Conservation (phyloP, 2,329 filamentous ascomycete genomes). For the Alternaria sp. region DNA sequence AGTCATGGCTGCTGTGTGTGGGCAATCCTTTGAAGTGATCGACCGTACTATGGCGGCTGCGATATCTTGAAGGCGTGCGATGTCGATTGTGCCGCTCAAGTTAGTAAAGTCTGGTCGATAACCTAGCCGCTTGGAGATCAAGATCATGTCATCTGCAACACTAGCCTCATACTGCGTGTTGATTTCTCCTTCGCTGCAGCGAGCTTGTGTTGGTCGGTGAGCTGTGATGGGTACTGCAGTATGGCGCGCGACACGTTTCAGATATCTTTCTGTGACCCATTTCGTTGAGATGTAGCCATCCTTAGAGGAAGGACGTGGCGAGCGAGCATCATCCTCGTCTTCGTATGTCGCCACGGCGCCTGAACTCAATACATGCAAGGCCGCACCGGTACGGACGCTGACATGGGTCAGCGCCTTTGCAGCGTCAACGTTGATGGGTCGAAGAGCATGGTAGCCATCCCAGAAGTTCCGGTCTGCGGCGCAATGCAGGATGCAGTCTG, state of each 20-base stretch:
- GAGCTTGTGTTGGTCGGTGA: constrained; percentile 15
- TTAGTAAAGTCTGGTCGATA: constrained; percentile 14
- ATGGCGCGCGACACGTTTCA: constrained; percentile 12
- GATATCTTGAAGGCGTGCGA: constrained; percentile 9
- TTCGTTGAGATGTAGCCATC: constrained; percentile 17
- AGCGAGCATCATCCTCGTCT: constrained; percentile 4
- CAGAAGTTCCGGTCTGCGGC: constrained; percentile 36
- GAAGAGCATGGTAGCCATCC: constrained; percentile 38
- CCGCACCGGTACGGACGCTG: constrained; percentile 1
- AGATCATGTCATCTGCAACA: constrained; percentile 13
- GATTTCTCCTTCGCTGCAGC: neutral
- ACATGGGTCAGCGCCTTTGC: constrained; percentile 17
- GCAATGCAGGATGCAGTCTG: constrained; percentile 45
- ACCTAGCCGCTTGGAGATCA: constrained; percentile 9
- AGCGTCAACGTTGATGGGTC: constrained; percentile 33
- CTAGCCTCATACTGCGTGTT: constrained; percentile 4
- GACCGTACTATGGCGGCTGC: constrained; percentile 14
- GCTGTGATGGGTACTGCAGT: constrained; percentile 6
- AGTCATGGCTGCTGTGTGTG: constrained; percentile 3
- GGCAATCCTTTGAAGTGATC: constrained; percentile 4
- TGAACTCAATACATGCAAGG: constrained; percentile 15
- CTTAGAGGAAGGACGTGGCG: constrained; percentile 10
- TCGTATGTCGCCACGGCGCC: constrained; percentile 16
- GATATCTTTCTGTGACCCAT: constrained; percentile 17
- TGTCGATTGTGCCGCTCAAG: constrained; percentile 16